Conservation (phyloP, 768 basidiomycete species). For the Termitomyces sp. region DNA sequence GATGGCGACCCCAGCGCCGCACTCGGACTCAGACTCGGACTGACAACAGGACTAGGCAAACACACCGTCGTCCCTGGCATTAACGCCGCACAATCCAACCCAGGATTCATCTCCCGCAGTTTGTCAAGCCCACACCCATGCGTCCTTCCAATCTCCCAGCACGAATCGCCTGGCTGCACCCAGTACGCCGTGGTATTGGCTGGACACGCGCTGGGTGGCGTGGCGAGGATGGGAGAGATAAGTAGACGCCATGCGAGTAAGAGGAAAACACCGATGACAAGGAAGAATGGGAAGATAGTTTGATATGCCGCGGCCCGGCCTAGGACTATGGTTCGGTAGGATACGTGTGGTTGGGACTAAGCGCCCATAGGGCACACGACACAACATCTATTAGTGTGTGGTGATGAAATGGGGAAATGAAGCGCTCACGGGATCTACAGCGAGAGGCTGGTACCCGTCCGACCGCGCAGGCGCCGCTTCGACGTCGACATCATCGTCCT, state of each 20-base stretch:
- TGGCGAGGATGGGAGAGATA: constrained; percentile 39
- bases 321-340: constrained; percentile 28
- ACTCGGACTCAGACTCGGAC: neutral
- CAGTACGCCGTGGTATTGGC: constrained; percentile 43
- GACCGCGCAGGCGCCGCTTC: constrained; percentile 52
- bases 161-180: constrained; percentile 59
- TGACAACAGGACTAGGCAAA: constrained; percentile 34
- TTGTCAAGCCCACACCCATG: constrained; percentile 51
- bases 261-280: constrained; percentile 61
- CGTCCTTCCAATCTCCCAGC: constrained; percentile 58
- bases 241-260: constrained; percentile 65
- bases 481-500: constrained; percentile 50
- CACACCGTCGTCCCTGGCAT: constrained; percentile 63
- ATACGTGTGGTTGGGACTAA: constrained; percentile 28
- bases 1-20: neutral
- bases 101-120: constrained; percentile 50
- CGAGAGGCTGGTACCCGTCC: constrained; percentile 59
- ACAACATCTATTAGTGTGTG: neutral
- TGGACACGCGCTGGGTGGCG: constrained; percentile 34
- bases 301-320: constrained; percentile 40
- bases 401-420: neutral
- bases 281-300: constrained; percentile 70
- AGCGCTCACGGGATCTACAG: constrained; percentile 49
- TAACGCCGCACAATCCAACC: constrained; percentile 55
- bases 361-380: constrained; percentile 6